Conservation (phyloP, 2,329 filamentous ascomycete genomes). For the Iodosphaeria phyllophila region DNA sequence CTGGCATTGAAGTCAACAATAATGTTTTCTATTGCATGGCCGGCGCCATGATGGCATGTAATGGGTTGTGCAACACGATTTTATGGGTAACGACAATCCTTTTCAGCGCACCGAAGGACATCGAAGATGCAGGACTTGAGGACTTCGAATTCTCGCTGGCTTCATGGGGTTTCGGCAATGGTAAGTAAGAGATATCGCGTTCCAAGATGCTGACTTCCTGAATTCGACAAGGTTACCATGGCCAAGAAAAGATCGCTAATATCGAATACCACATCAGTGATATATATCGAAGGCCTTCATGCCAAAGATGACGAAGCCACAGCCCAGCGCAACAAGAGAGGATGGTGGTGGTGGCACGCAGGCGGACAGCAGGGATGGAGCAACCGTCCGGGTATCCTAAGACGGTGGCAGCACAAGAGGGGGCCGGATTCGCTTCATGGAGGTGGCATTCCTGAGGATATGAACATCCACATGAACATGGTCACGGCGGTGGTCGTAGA, state of each 20-base stretch:
- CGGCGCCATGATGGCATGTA: conserved; percentile 4
- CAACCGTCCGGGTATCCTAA: neutral
- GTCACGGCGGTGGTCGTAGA: conserved; percentile 4
- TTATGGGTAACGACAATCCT: conserved; percentile 7
- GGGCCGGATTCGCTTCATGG: neutral
- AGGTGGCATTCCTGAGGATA: too few relatives aligned
- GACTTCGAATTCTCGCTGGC: too few relatives aligned
- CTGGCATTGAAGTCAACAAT: neutral
- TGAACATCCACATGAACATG: conserved; percentile 4
- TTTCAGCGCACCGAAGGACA: conserved; percentile 5
- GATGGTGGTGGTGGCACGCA: conserved; percentile 4
- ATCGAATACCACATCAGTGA: too few relatives aligned
- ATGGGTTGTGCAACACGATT: conserved; percentile 5
- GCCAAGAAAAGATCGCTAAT: too few relatives aligned
- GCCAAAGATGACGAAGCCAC: too few relatives aligned
- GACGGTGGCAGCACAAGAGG: conserved; percentile 1
- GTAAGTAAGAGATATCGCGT: neutral
- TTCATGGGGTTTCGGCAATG: conserved; percentile 4
- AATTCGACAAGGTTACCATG: too few relatives aligned
- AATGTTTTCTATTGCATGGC: conserved; percentile 4
- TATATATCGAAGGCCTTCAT: conserved; percentile 4
- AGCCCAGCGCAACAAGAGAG: too few relatives aligned
- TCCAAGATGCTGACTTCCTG: too few relatives aligned
- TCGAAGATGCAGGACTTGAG: conserved; percentile 4
- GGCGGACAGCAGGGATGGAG: conserved; percentile 3